Conservation (phyloP, 1,139 yeast species). For the Scheffersomyces stambukii region DNA sequence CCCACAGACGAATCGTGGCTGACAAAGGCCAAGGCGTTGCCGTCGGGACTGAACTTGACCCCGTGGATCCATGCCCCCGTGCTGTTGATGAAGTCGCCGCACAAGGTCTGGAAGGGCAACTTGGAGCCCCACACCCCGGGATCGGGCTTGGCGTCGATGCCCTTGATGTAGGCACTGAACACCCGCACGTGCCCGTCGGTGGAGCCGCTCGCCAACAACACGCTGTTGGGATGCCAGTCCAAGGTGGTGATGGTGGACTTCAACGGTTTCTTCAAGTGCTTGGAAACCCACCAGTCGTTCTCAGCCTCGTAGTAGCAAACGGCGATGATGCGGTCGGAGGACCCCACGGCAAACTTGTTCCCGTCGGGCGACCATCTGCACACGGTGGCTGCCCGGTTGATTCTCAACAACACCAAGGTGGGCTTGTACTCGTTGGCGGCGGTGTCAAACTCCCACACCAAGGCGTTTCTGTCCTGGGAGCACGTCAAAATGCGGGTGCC, state of each 20-base stretch:
- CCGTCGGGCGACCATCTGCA: constrained; percentile 96
- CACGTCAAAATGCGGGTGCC: constrained; percentile 88
- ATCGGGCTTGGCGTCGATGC: constrained; percentile 78
- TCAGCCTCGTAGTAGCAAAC: constrained; percentile 94
- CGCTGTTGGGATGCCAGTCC: constrained; percentile 95
- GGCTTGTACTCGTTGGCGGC: constrained; percentile 62
- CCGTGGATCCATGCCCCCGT: constrained; percentile 94
- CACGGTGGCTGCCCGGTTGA: constrained; percentile 90
- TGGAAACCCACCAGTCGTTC: constrained; percentile 99
- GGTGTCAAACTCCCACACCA: constrained; percentile 80
- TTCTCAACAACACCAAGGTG: constrained; percentile 85
- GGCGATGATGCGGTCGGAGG: constrained; percentile 91
- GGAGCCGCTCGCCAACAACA: constrained; percentile 84
- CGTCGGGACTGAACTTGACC: constrained; percentile 79
- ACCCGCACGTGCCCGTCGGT: constrained; percentile 95
- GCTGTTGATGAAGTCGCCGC: constrained; percentile 75
- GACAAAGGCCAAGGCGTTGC: constrained; percentile 74
- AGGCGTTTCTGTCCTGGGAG: constrained; percentile 96
- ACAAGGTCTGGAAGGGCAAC: constrained; percentile 89
- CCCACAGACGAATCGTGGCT: constrained; percentile 75
- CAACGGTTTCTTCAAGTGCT: constrained; percentile 90
- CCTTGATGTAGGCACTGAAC: constrained; percentile 88
- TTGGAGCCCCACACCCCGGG: constrained; percentile 91
- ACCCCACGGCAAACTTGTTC: constrained; percentile 92
- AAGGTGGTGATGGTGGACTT: constrained; percentile 81